Evolutionary conservation across 1,284 basidiomycete genomes (phyloP), one percentile per base, ranked within the genome.

Genomic region (Chiua sp.): DNA sequence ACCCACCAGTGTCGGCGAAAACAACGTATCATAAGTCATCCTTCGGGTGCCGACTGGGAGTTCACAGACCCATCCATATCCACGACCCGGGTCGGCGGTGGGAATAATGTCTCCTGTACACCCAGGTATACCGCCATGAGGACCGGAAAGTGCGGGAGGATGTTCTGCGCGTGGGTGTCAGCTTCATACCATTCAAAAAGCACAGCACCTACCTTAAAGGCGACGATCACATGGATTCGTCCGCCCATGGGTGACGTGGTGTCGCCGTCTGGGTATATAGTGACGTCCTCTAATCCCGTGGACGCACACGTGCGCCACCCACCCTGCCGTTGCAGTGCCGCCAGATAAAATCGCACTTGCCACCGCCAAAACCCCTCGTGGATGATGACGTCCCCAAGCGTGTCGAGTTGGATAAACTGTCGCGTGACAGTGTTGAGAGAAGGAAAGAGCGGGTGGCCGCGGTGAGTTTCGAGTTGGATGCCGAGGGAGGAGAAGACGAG

Each of bases 291-390:
- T 15, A 37, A 8, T 4, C 11, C 35, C 7, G 12, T 15, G 33
- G 11, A 37, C 35, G 35, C 13, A 13, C 10, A 7, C 35, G 35
- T 15, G 3, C 3, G 35, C 35, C 35, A 37, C n/a, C 39, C 10
- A 10, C 47, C 26, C 18, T 49, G 48, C 12, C 47, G 67, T n/a
- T 76, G 74, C 26, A 91, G 68, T 20, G 80, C 80, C 5, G 81
- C 86, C 13, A 92, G 75, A 68, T 91, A 92, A 67, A 85, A 90
- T 18, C 84, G 81, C 20, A 92, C 80, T 67, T 88, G 78, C 90
- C 90, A 93, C 54, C 88, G 75, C 12, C 74, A 79, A 20, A 92
- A 73, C 4, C 85, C 90, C 71, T 93, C 91, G 66, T 92, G 89
- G 56, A 93, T 87, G 39, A 92, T 67, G 44, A 90, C 78, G 62